phyloP scores from a whole-genome alignment of 345 rosid species.

The Populus davidiana region DNA sequence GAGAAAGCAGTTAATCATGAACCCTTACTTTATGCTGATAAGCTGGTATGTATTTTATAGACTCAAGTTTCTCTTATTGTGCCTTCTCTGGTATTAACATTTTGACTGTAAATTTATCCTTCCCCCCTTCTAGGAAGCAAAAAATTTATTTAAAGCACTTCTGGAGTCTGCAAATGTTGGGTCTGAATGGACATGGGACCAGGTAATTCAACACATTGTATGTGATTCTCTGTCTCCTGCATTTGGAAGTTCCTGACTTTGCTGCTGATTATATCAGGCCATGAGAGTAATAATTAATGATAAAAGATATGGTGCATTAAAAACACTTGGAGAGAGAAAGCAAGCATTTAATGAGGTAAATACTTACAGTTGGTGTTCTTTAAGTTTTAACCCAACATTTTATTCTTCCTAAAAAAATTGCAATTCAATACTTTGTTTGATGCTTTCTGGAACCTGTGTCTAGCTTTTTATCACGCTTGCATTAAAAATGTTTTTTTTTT shows the following conservation, averaged over 20 bases:
- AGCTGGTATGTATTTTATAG: slow-evolving; percentile 48
- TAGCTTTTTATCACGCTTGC: slow-evolving; percentile 3
- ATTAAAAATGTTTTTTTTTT: slow-evolving; percentile 4
- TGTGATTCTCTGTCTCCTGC: slow-evolving; percentile 9
- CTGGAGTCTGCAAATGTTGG: slow-evolving; percentile 77
- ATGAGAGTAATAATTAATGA: slow-evolving; percentile 86
- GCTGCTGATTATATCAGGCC: slow-evolving; percentile 48
- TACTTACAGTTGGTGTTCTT: not conserved
- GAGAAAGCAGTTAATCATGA: slow-evolving; percentile 60
- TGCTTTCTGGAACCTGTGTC: slow-evolving; percentile 11
- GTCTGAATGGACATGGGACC: slow-evolving; percentile 98
- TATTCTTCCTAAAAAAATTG: slow-evolving; percentile 12
- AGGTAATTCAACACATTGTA: slow-evolving; percentile 43
- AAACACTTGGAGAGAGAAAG: slow-evolving; percentile 94
- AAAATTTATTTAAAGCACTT: slow-evolving; percentile 75
- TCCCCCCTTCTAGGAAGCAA: slow-evolving; percentile 58
- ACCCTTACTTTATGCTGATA: slow-evolving; percentile 49
- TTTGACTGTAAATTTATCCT: slow-evolving; percentile 8
- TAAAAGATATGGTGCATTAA: slow-evolving; percentile 83
- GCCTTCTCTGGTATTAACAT: slow-evolving; percentile 18
- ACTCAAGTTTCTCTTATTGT: slow-evolving; percentile 2
- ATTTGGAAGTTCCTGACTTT: slow-evolving; percentile 21
- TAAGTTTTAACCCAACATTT: not conserved
- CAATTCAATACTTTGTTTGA: slow-evolving; percentile 7
- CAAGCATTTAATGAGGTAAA: slow-evolving; percentile 88